These are phyloP conservation scores for Suillus brevipes DNA, from an alignment of 768 basidiomycete species.

Conservation along the genomic window DNA sequence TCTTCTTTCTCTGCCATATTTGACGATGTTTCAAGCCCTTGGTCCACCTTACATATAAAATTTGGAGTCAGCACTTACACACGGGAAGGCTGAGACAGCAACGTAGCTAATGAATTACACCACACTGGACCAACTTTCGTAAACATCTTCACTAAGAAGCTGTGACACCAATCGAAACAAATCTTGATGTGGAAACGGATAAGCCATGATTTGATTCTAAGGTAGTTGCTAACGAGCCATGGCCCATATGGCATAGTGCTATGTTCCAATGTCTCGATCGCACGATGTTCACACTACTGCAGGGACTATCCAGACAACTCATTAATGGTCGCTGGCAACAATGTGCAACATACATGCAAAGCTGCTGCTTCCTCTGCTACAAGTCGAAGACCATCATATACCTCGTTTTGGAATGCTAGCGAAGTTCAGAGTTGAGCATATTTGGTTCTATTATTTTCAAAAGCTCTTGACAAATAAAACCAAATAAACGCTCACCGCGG, in stretches of 20 bases:
- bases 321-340: neutral
- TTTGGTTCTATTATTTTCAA: conserved; percentile 11
- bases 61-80: neutral
- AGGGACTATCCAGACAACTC: neutral
- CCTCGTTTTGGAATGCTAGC: neutral
- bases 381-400: neutral
- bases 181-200: neutral
- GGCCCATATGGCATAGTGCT: neutral
- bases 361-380: neutral
- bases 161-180: neutral
- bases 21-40: conserved; percentile 17
- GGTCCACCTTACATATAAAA: conserved; percentile 35
- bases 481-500: conserved; percentile 2
- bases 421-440: neutral
- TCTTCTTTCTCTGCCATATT: neutral
- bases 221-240: neutral
- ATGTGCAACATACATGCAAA: neutral
- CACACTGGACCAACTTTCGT: neutral
- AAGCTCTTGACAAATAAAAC: conserved; percentile 6
- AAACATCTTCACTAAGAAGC: neutral
- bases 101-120: neutral
- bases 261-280: neutral
- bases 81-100: neutral
- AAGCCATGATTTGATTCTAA: neutral
- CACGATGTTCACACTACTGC: neutral